Conservation (phyloP, 352 stramenopile species). For the Phytopythium delawarense region DNA sequence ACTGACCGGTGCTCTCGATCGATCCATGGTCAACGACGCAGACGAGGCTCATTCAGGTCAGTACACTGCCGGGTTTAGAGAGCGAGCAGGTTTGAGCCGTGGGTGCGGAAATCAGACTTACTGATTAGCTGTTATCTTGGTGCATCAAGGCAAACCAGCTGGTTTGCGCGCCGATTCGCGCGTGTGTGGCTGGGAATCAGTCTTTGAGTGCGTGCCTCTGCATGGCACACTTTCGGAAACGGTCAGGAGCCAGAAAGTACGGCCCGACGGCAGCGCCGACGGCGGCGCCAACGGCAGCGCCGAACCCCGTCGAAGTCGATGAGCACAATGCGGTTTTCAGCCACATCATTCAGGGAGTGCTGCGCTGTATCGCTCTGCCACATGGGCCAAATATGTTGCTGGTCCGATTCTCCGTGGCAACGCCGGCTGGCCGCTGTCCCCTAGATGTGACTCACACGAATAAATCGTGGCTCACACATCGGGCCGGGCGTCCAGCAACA, state of each 20-base stretch:
- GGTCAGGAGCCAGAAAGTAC: constrained; percentile 1
- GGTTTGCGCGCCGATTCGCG: neutral
- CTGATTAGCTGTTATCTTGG: neutral
- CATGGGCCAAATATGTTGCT: neutral
- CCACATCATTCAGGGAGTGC: neutral
- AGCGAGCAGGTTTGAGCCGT: neutral
- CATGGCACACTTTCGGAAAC: neutral
- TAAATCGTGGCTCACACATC: neutral
- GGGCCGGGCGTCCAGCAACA: neutral
- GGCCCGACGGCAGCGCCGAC: neutral
- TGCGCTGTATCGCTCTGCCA: neutral
- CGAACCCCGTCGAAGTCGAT: neutral
- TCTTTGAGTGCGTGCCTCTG: neutral
- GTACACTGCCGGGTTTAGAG: neutral
- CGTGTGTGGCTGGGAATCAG: constrained; percentile 2
- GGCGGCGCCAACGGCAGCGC: too few species aligned
- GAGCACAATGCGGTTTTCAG: neutral
- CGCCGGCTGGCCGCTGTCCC: neutral
- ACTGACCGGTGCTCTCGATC: neutral
- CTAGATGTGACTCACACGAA: neutral
- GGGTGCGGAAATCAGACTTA: neutral
- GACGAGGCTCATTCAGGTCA: neutral
- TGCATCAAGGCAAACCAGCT: neutral
- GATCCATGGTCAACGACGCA: neutral
- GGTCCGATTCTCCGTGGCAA: neutral